These are phyloP conservation scores for Eimeria acervulina DNA, from an alignment of 169 alveolate genomes.

Conservation along the genomic window DNA sequence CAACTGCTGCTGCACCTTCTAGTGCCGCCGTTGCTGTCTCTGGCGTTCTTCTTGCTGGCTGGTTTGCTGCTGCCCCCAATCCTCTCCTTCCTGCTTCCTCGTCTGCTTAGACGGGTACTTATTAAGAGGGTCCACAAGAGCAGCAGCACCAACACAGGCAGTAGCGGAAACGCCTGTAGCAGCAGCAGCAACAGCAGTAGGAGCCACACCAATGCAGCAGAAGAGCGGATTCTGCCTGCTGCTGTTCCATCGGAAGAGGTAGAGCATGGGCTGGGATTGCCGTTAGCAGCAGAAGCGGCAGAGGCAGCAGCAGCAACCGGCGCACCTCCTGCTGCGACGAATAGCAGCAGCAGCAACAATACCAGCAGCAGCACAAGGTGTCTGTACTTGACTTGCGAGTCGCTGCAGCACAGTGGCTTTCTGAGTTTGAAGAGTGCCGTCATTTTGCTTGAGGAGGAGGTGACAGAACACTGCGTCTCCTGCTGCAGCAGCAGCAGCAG, in stretches of 20 bases:
- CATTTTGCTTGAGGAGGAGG: constrained; percentile 66
- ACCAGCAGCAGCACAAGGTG: constrained; percentile 69
- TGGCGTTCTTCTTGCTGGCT: constrained; percentile 6
- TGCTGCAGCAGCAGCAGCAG: constrained; percentile 72
- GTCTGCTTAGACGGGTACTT: constrained; percentile 36
- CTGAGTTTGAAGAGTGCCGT: constrained; percentile 28
- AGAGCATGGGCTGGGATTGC: neutral
- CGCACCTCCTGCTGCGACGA: neutral
- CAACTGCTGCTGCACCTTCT: constrained; percentile 77
- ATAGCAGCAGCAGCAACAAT: constrained; percentile 35
- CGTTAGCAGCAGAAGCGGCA: neutral
- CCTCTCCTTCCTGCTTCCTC: constrained; percentile 69
- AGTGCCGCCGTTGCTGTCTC: constrained; percentile 69
- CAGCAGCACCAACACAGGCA: constrained; percentile 17
- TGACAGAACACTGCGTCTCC: constrained; percentile 40
- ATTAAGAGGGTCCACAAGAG: constrained; percentile 5
- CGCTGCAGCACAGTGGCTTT: constrained; percentile 57
- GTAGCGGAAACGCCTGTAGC: neutral
- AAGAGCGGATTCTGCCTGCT: constrained; percentile 4
- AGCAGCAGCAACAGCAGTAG: constrained; percentile 54
- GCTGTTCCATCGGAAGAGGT: neutral
- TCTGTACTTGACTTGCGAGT: constrained; percentile 64
- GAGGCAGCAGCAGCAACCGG: neutral
- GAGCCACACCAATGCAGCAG: neutral
- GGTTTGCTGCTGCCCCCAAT: constrained; percentile 73